Base-by-base conservation (phyloP, 352 stramenopile species). In the Phytophthora hibernalis region DNA sequence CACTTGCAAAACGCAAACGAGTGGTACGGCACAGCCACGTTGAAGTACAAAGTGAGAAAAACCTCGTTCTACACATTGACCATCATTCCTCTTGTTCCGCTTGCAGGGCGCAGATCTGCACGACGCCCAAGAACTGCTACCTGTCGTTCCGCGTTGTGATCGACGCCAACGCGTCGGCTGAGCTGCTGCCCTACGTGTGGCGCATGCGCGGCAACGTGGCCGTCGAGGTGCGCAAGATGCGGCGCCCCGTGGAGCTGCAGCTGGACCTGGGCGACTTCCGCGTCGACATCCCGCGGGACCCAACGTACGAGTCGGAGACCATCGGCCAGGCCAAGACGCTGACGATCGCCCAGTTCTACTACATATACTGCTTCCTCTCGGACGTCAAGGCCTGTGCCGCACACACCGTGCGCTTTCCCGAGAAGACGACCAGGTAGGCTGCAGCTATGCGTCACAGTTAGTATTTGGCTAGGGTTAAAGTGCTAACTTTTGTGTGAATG, bases 351-450 rank as follows among this genome's bases (percentile, higher is more conserved):
- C 83, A 93, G 55, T 93, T 93, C 56, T 93, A 93, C 70, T 92
- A 90, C 68, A 83, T 93, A 26, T 92, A 88, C 66, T 92, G 83
- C 70, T 93, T 92, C 49, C 54, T 93, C 15, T 87, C 85, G 18
- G 82, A 91, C 61, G 75, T 91, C 57, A 88, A 89, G 44, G 70
- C 82, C 1, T 92, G 81, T 49, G 79, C 81, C 1, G 77, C 78
- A 1, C 82, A 91, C 26, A 88, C 82, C 18, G 78, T 88, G 15
- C 72, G 82, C 45, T 87, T 85, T 50, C 76, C 80, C 21, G 72
- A 85, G 49, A 72, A 74, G 44, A 70, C 72, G 10, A 65, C 50
- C 30, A 73, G 63, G 67, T 77, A 71, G 12, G 61, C 3, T 16
- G 7, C 20, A 20, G n/a, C 47, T n/a, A n/a, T n/a, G n/a, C n/a